Evolutionary conservation across 306 rosid species (phyloP).

Genomic region (Lithocarpus polystachyus): DNA sequence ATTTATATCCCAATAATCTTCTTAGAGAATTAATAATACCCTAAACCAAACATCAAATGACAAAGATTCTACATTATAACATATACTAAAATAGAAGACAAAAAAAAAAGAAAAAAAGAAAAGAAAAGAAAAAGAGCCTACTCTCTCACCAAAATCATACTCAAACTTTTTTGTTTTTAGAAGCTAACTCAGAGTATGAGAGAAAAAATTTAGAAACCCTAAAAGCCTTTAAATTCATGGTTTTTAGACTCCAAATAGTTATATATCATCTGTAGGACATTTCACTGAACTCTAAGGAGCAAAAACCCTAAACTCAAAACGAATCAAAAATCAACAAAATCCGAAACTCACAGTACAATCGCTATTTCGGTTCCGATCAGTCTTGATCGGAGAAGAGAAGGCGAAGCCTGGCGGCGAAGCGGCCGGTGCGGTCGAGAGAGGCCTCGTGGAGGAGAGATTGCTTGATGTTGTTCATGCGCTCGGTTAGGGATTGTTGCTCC

Average conservation of each 20-base stretch:
- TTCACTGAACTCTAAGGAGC: background rate
- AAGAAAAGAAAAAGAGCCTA: no score
- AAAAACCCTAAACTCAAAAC: background rate
- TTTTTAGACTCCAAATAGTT: background rate
- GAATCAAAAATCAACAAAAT: background rate
- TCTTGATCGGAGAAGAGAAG: slow-evolving; percentile 51
- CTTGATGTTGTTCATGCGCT: slow-evolving; percentile 59
- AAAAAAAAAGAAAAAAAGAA: background rate
- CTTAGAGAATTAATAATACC: background rate
- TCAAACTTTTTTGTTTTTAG: background rate
- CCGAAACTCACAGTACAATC: slow-evolving; percentile 14
- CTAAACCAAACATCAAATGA: background rate
- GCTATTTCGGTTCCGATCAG: slow-evolving; percentile 4
- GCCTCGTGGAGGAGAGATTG: slow-evolving; percentile 63
- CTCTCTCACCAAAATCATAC: background rate
- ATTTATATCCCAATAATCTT: background rate
- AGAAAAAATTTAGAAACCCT: background rate
- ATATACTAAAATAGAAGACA: background rate
- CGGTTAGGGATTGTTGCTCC: slow-evolving; percentile 42
- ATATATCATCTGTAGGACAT: background rate
- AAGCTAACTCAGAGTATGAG: background rate
- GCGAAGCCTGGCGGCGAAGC: slow-evolving; percentile 69
- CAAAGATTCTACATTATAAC: background rate
- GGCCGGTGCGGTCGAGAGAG: slow-evolving; percentile 64
- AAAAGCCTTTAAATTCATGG: background rate